These are phyloP conservation scores for Staphylotrichum longicolle DNA, from an alignment of 495 filamentous ascomycete species.

Conservation along the genomic window DNA sequence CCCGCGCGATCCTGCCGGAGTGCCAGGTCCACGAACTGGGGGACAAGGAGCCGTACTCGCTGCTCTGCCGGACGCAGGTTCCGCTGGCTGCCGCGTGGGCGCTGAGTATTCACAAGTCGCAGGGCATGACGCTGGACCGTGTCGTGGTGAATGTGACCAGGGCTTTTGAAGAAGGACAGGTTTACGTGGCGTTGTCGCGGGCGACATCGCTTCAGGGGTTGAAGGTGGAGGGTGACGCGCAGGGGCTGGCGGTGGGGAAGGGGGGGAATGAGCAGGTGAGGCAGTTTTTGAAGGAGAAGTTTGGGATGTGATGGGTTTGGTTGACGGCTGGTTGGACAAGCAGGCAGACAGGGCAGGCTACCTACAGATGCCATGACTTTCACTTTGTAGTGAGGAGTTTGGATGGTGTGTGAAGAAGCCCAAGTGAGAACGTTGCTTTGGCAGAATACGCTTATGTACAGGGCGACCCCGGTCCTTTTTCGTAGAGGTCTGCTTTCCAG, in stretches of 20 bases:
- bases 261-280: constrained; percentile 24
- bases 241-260: constrained; percentile 26
- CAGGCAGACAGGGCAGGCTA: too few relatives aligned
- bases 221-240: constrained; percentile 37
- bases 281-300: constrained; percentile 25
- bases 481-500: neutral
- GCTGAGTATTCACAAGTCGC: constrained; percentile 89
- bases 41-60: constrained; percentile 49
- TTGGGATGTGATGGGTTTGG: constrained; percentile 12
- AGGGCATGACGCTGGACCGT: constrained; percentile 87
- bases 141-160: constrained; percentile 83
- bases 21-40: constrained; percentile 50
- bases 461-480: too few relatives aligned
- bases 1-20: constrained; percentile 45
- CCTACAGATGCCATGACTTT: too few relatives aligned
- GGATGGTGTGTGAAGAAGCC: too few relatives aligned
- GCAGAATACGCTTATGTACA: too few relatives aligned
- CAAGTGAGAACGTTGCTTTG: too few relatives aligned
- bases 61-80: constrained; percentile 74
- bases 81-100: constrained; percentile 93
- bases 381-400: too few relatives aligned
- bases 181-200: constrained; percentile 74
- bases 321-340: too few relatives aligned
- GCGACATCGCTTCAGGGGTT: constrained; percentile 79
- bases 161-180: constrained; percentile 88